phyloP scores from a whole-genome alignment of 2,329 filamentous ascomycete genomes.

The Passalora sequoiae region DNA sequence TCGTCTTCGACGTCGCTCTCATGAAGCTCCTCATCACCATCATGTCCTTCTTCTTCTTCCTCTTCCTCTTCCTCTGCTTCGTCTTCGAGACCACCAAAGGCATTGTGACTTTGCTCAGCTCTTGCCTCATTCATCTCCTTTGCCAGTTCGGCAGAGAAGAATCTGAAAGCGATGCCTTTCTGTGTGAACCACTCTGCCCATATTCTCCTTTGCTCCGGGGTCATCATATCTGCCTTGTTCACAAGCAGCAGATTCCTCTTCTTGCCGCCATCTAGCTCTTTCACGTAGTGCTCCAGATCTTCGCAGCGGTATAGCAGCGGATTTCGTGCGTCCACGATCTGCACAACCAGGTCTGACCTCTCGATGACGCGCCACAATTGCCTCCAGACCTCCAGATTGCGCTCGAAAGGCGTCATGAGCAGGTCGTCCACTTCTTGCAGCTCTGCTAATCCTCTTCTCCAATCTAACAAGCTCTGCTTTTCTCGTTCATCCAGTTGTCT shows the following conservation, averaged over 20 bases:
- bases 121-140: constrained; percentile 80
- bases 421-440: constrained; percentile 90
- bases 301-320: constrained; percentile 90
- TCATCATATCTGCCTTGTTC: constrained; percentile 99
- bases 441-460: constrained; percentile 86
- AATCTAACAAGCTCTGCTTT: constrained; percentile 74
- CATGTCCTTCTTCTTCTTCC: constrained; percentile 30
- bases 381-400: constrained; percentile 95
- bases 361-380: constrained; percentile 98
- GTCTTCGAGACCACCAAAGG: constrained; percentile 49
- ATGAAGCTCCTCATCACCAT: constrained; percentile 19
- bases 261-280: constrained; percentile 68
- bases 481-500: constrained; percentile 75
- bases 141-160: constrained; percentile 90
- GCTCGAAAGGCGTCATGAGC: constrained; percentile 95
- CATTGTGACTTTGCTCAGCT: constrained; percentile 37
- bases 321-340: constrained; percentile 96
- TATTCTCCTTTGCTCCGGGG: constrained; percentile 66
- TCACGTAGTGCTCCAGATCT: constrained; percentile 89
- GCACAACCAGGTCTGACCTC: constrained; percentile 87
- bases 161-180: constrained; percentile 80
- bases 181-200: constrained; percentile 86
- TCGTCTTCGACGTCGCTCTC: constrained; percentile 36
- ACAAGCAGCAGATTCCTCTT: constrained; percentile 88
- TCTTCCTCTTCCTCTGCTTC: constrained; percentile 38